Evolutionary conservation across 192 early-diverging fungal species (phyloP), one percentile per base, ranked within the genome.

Genomic region (Neocallimastix lanati): DNA sequence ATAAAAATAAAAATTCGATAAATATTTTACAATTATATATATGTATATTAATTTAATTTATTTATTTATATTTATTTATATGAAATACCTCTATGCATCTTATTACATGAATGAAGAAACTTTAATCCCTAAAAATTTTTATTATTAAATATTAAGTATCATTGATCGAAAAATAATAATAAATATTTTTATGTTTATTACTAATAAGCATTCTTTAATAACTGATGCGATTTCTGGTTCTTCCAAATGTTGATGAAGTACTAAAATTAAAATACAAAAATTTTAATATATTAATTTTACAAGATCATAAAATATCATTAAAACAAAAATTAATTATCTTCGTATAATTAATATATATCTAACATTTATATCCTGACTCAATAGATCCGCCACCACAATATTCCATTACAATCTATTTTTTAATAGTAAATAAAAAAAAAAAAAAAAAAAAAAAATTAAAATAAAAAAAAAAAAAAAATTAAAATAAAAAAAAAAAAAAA

Each of bases 361-460:
- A 80, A 89, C 89, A 79, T 79, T 88, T 90, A 79, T 87, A 88
- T 21, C 82, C 80, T 4, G 83, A 82, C 78, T 91, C 90, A 14
- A 90, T 86, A 4, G 83, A 83, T 25, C 90, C 90, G 25, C 90
- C 90, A 13, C 89, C 90, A 79, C 88, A 90, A 79, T 83, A 90
- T 79, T 91, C 88, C 90, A 91, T 91, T 11, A 84, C 86, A 67
- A 90, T 90, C 87, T 67, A 67, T n/a, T 67, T 11, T 25, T 6
- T 38, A 84, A 80, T 25, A n/a, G n/a, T 79, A 80, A 29, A 28
- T 80, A 3, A 35, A 28, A 33, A 28, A 28, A 80, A 28, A 29
- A 27, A 27, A 80, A 28, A n/a, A 79, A 79, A 28, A 79, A n/a
- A 78, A n/a, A 28, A 25, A 81, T n/a, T n/a, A n/a, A n/a, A n/a